These are phyloP conservation scores for Leishmania guyanensis DNA, from an alignment of 208 protist genomes.

Conservation along the genomic window DNA sequence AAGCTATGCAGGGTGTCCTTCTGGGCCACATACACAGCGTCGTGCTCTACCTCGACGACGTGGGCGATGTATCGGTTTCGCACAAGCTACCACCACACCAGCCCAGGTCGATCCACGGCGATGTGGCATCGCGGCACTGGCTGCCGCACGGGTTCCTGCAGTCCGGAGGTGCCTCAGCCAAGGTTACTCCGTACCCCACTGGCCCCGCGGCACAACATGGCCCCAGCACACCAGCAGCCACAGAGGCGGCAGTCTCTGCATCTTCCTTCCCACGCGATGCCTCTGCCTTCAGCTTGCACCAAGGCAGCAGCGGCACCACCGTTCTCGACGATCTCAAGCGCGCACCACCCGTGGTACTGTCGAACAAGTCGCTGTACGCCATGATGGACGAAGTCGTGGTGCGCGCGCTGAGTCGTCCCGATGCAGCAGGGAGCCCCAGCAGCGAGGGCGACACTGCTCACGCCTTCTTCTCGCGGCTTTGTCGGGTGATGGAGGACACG, in stretches of 20 bases:
- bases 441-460: neutral
- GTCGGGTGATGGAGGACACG: constrained; percentile 13
- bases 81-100: neutral
- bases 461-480: neutral
- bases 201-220: neutral
- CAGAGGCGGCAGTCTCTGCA: neutral
- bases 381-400: constrained; percentile 25
- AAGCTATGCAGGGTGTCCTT: constrained; percentile 40
- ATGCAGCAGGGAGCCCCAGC: neutral
- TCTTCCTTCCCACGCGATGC: neutral
- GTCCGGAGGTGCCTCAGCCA: neutral
- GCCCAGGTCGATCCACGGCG: neutral
- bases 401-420: constrained; percentile 13
- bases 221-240: neutral
- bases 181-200: neutral
- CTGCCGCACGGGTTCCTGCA: constrained; percentile 16
- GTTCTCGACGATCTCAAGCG: constrained; percentile 22
- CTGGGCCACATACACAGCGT: constrained; percentile 40
- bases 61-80: neutral
- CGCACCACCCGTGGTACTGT: constrained; percentile 12
- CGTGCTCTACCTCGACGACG: constrained; percentile 38
- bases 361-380: constrained; percentile 30
- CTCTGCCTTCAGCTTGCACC: neutral
- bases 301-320: neutral
- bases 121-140: constrained; percentile 24